Evolutionary conservation across 192 early-diverging fungal species (phyloP), one percentile per base, ranked within the genome.

Genomic region (Bifiguratus adelaidae): DNA sequence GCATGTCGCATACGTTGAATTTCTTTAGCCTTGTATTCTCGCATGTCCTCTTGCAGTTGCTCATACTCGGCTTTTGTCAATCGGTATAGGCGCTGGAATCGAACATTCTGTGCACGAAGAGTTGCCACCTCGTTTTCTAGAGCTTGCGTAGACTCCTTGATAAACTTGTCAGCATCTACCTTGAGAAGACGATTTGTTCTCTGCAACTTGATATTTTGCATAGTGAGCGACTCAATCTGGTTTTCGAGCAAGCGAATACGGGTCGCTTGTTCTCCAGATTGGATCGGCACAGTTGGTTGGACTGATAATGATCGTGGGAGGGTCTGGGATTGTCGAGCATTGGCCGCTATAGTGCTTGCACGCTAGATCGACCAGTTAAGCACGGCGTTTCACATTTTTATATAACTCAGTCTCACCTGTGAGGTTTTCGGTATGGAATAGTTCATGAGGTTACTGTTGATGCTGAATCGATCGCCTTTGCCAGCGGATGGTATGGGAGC

Each of bases 391-490:
- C 11, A 6, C 1, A 16, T 40, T 19, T 19, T 24, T 30, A 12
- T 35, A 11, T 23, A 24, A 35, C 34, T 15, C 21, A 22, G 13
- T 20, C 18, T 37, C 44, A 60, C 52, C 52, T 53, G 25, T 16
- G 55, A 36, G 32, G 57, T 48, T 30, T 65, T 53, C 11, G 62
- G 62, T 47, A 65, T 65, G 28, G 62, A 65, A 33, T 65, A 65
- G 33, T 65, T 65, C 62, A 65, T 65, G 6, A 65, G 38, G 47
- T 65, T 59, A 9, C 55, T 58, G 40, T 65, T 65, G 24, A 65
- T 48, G 44, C 56, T 58, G 42, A 65, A 65, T 38, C 62, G 37
- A n/a, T n/a, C n/a, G n/a, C n/a, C n/a, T n/a, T n/a, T n/a, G n/a
- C n/a, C n/a, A n/a, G n/a, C n/a, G n/a, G n/a, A n/a, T n/a, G n/a